Conservation (phyloP, 768 basidiomycete genomes). For the Rhizopogon sp. region DNA sequence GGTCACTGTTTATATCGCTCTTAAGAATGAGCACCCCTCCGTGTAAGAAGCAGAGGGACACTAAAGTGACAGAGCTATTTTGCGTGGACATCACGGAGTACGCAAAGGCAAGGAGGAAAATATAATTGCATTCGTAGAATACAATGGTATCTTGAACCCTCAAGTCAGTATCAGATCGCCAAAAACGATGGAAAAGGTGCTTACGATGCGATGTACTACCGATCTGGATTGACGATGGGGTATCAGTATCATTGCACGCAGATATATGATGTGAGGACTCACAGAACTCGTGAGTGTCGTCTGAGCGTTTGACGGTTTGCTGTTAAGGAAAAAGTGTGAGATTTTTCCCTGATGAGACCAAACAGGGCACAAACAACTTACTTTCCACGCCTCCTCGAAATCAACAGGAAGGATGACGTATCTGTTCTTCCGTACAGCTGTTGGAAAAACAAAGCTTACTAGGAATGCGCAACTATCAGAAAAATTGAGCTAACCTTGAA, state of each 20-base stretch:
- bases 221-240: slow-evolving; percentile 27
- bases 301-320: slow-evolving; percentile 94
- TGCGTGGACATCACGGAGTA: slow-evolving; percentile 6
- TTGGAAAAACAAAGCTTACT: not conserved
- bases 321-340: slow-evolving; percentile 37
- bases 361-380: slow-evolving; percentile 59
- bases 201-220: slow-evolving; percentile 29
- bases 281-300: slow-evolving; percentile 98
- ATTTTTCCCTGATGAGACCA: slow-evolving; percentile 28
- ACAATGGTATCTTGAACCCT: slow-evolving; percentile 25
- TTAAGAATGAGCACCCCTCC: slow-evolving; percentile 79
- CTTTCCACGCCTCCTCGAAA: slow-evolving; percentile 99
- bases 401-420: slow-evolving; percentile 96
- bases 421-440: slow-evolving; percentile 96
- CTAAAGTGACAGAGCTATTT: slow-evolving; percentile 79
- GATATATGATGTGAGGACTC: slow-evolving; percentile 27
- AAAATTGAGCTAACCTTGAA: slow-evolving; percentile 63
- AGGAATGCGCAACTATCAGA: not conserved
- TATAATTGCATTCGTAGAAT: slow-evolving; percentile 30
- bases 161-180: slow-evolving; percentile 10
- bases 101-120: slow-evolving; percentile 10
- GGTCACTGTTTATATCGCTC: slow-evolving; percentile 58
- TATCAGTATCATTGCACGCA: slow-evolving; percentile 5
- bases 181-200: slow-evolving; percentile 27
- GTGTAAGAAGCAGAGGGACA: slow-evolving; percentile 57